A percentile compares a stretch with the other conserved stretches of the same genome.
phyloP scores from a whole-genome alignment of 2,329 filamentous ascomycete genomes.

The Thielaviopsis punctulata region DNA sequence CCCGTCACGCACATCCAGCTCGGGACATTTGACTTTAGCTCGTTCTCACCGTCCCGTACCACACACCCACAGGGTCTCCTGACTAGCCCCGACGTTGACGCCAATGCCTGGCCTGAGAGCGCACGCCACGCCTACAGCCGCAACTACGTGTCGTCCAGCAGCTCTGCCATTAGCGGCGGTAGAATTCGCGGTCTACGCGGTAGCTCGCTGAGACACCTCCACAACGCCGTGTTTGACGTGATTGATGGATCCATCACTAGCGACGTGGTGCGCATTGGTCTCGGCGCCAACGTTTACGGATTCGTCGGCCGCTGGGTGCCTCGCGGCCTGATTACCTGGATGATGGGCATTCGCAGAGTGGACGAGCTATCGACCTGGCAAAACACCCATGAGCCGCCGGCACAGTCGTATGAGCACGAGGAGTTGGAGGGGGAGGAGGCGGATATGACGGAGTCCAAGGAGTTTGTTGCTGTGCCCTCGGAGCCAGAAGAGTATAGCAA shows the following conservation, averaged over 20 bases:
- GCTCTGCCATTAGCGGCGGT: slow-evolving; percentile 37
- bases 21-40: slow-evolving; percentile 72
- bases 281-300: slow-evolving; percentile 70
- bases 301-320: slow-evolving; percentile 72
- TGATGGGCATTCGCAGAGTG: slow-evolving; percentile 64
- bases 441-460: slow-evolving; percentile 19
- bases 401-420: neutral
- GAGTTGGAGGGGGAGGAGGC: slow-evolving; percentile 19
- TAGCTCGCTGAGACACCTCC: slow-evolving; percentile 59
- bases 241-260: slow-evolving; percentile 47
- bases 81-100: slow-evolving; percentile 25
- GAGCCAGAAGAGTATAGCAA: slow-evolving; percentile 18
- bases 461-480: slow-evolving; percentile 34
- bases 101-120: slow-evolving; percentile 45
- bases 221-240: slow-evolving; percentile 81
- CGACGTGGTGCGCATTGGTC: slow-evolving; percentile 59
- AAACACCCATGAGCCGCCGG: slow-evolving; percentile 16
- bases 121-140: slow-evolving; percentile 43
- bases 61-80: slow-evolving; percentile 20
- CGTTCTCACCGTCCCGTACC: slow-evolving; percentile 35
- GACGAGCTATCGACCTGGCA: slow-evolving; percentile 40
- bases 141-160: slow-evolving; percentile 40
- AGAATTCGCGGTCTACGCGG: slow-evolving; percentile 45
- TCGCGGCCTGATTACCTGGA: slow-evolving; percentile 65
- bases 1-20: slow-evolving; percentile 77